Percentiles rank a stretch among this genome's conserved stretches.
These are phyloP conservation scores for Cladophialophora exuberans DNA, from an alignment of 2,329 filamentous ascomycete species.

Conservation along the genomic window DNA sequence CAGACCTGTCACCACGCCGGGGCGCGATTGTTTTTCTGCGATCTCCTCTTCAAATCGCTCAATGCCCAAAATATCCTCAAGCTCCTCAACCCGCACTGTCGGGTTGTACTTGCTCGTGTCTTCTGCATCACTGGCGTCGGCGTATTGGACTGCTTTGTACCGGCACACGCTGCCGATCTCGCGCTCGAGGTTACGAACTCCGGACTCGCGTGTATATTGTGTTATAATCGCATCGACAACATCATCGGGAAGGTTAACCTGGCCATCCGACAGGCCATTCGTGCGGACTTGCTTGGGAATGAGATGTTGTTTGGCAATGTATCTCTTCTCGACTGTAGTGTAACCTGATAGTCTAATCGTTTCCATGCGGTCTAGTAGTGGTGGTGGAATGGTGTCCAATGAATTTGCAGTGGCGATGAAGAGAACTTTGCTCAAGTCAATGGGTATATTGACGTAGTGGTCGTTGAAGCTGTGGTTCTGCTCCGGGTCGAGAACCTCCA, in stretches of 20 bases:
- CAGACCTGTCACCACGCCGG: slow-evolving; percentile 92
- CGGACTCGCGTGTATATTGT: slow-evolving; percentile 92
- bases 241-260: slow-evolving; percentile 76
- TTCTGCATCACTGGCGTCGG: slow-evolving; percentile 77
- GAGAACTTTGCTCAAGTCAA: slow-evolving; percentile 93
- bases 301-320: slow-evolving; percentile 91
- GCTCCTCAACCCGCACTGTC: slow-evolving; percentile 72
- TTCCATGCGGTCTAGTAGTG: slow-evolving; percentile 95
- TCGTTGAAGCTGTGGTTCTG: slow-evolving; percentile 95
- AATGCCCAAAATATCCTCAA: slow-evolving; percentile 89
- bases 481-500: slow-evolving; percentile 95
- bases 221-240: slow-evolving; percentile 96
- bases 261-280: slow-evolving; percentile 78
- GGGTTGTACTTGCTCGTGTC: slow-evolving; percentile 68
- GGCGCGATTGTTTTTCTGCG: slow-evolving; percentile 77
- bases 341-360: slow-evolving; percentile 92
- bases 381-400: slow-evolving; percentile 91
- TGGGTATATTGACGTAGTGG: slow-evolving; percentile 93
- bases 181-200: slow-evolving; percentile 92
- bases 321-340: slow-evolving; percentile 93
- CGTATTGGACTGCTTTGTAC: slow-evolving; percentile 91
- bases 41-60: slow-evolving; percentile 96
- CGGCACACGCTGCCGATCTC: slow-evolving; percentile 95
- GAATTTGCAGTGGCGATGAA: slow-evolving; percentile 98
- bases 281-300: slow-evolving; percentile 92